Base-by-base conservation (phyloP, 2,329 filamentous ascomycete species). In the Hypoxylon sp. region DNA sequence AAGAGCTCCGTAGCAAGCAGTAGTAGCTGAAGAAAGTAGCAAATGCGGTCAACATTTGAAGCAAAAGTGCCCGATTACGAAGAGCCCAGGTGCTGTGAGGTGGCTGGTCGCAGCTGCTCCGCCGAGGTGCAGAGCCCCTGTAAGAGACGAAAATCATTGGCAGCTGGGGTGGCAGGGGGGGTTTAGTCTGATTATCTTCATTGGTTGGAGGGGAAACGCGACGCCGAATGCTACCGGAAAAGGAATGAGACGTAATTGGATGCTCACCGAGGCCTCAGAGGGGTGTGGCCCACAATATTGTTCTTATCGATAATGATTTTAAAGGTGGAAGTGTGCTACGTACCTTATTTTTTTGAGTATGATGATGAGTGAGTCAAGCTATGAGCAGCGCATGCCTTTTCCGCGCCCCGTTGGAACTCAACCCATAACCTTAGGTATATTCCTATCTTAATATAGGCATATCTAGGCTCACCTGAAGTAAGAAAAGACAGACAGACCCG, bases 141-240 rank as follows among this genome's bases (percentile, higher is more conserved):
- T 31, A 61, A 50, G 52, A 44, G 39, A 17, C n/a, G 17, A 17
- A n/a, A 55, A 65, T 58, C 57, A 66, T 66, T 68, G 52, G 68
- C 59, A 61, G 58, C n/a, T 47, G 19, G 35, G 24, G 51, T 22
- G 50, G 8, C 29, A 57, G 10, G 33, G 56, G 13, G n/a, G 17
- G 35, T 5, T n/a, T 37, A 37, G 39, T 22, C 29, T 17, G 19
- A 6, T 67, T 67, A 24, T 54, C 59, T 62, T 57, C 2, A 71
- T 71, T 71, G 69, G 69, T 69, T 71, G 69, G 63, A 59, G 47
- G 66, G 69, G 69, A 50, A 64, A 69, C 63, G 53, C 55, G 56
- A 63, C 59, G 65, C 62, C 51, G 46, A 37, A 22, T 26, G 9
- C 17, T 46, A 31, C 51, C 31, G 42, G 29, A 26, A 44, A 33